These are phyloP conservation scores for Stemphylium vesicarium DNA, from an alignment of 2,329 filamentous ascomycete genomes.

Conservation along the genomic window DNA sequence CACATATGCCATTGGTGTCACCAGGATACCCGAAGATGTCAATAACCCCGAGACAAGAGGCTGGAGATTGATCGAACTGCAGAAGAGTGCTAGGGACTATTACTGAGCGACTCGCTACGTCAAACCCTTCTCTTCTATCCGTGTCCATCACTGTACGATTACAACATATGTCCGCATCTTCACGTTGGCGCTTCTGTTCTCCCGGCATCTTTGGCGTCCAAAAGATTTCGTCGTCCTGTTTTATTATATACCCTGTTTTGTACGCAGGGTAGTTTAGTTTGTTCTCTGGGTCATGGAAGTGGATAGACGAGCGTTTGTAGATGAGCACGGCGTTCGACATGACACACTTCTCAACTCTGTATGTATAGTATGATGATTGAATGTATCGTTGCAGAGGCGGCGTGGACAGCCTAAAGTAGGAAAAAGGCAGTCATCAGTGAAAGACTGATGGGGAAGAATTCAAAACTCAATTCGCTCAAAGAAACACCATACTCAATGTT, in stretches of 20 bases:
- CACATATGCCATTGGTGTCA: conserved; percentile 97
- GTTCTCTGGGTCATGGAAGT: conserved; percentile 21
- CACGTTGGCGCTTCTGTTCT: conserved; percentile 19
- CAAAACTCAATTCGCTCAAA: not conserved
- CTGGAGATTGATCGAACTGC: conserved; percentile 97
- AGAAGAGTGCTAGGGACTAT: conserved; percentile 96
- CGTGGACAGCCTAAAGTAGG: conserved; percentile 11
- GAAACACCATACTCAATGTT: not conserved
- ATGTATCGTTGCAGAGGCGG: conserved; percentile 9
- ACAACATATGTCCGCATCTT: conserved; percentile 23
- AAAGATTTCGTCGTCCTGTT: conserved; percentile 23
- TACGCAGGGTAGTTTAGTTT: conserved; percentile 15
- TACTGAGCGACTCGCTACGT: conserved; percentile 57
- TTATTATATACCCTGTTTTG: conserved; percentile 5
- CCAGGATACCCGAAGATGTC: conserved; percentile 90
- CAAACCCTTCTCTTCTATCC: conserved; percentile 3
- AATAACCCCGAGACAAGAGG: conserved; percentile 96
- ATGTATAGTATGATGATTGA: conserved; percentile 26
- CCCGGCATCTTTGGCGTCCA: conserved; percentile 44
- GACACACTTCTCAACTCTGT: conserved; percentile 38
- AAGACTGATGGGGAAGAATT: not conserved
- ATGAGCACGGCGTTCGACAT: conserved; percentile 19
- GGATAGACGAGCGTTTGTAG: conserved; percentile 21
- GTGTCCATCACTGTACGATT: conserved; percentile 23
- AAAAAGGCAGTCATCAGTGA: not conserved